Base-by-base conservation (phyloP, 768 basidiomycete species). In the Neoboletus brunneissimus region DNA sequence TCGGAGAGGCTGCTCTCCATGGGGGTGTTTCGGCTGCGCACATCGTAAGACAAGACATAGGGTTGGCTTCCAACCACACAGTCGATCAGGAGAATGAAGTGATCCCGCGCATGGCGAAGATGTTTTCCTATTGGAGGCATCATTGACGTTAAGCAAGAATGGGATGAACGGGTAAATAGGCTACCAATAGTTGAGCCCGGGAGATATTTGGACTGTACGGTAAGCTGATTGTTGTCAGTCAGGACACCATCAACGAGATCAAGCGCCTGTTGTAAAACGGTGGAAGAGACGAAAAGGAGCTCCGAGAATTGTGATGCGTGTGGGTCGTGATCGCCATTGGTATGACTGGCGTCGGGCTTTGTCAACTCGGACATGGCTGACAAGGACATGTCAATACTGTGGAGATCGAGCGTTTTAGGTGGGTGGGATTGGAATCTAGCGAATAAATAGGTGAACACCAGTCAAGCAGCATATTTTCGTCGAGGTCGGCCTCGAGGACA, bases 141-240 rank as follows among this genome's bases (percentile, higher is more conserved):
- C 40, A 38, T 48, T 49, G 35, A 50, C 32, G 51, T 45, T 15
- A 51, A 35, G 34, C 9, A 20, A 29, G 53, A 46, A 25, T 42
- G 35, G 16, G 20, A 22, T 42, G 29, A 15, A 29, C 5, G 18
- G 53, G 50, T 4, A 48, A 18, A 41, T 6, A 53, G 63, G 69
- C 55, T 70, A 90, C 91, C 91, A 55, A 94, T 94, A 6, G 91
- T 92, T 11, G 90, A 91, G 16, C 91, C 91, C n/a, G 90, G 89
- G 50, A 94, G 78, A 64, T 81, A 85, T 66, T 82, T 79, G n/a
- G 90, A 91, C 53, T 80, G 76, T 16, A 78, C 76, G 13, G 77
- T 81, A 51, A 94, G 79, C 67, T 92, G 89, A 16, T 83, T 81
- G 64, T 93, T 86, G 12, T 81, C 77, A 15, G 77, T 80, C 50